Base-by-base conservation (phyloP, 805 yeast species). In the Suhomyces pyralidae region DNA sequence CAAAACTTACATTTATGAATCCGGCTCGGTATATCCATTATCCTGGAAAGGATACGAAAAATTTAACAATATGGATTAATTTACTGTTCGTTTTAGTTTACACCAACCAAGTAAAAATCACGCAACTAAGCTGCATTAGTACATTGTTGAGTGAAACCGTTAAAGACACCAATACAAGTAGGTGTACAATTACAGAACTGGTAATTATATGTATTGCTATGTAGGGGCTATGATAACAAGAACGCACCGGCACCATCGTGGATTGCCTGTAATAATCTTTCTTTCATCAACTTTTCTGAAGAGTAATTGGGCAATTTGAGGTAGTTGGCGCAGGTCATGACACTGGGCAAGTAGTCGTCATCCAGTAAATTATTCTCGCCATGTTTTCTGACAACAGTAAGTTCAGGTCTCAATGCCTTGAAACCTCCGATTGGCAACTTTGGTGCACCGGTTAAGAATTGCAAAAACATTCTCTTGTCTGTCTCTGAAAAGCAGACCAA, bases 281-380 rank as follows among this genome's bases (percentile, higher is more conserved):
- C 64, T 48, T 67, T 73, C 85, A 94, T 78, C 1, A 88, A 68
- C 15, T 77, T 83, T 53, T 77, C 79, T 34, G 80, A 72, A 3
- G 90, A 79, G 65, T 93, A 94, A 56, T 87, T 81, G 5, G 99
- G 98, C 19, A 94, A 72, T 66, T 93, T 93, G 58, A 93, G 76
- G 64, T 93, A 94, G 65, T 93, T 93, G 3, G 96, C 97, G 74
- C 99, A 93, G 0, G 99, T 93, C 99, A 93, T 93, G 2, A 94
- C 99, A 70, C 97, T 90, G 1, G 99, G 98, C 52, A 94, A 75
- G 63, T 86, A 91, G 55, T 85, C 90, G 67, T 93, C 96, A 5
- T 88, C 80, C 10, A 71, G 68, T 24, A 81, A 65, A 0, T 84
- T 86, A 46, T 80, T 84, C 49, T 93, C 98, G n/a, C 86, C 79